Percentiles rank a stretch among this genome's conserved stretches.
Evolutionary conservation across 345 rosid genomes (phyloP).

Genomic region (Trapa incisa): DNA sequence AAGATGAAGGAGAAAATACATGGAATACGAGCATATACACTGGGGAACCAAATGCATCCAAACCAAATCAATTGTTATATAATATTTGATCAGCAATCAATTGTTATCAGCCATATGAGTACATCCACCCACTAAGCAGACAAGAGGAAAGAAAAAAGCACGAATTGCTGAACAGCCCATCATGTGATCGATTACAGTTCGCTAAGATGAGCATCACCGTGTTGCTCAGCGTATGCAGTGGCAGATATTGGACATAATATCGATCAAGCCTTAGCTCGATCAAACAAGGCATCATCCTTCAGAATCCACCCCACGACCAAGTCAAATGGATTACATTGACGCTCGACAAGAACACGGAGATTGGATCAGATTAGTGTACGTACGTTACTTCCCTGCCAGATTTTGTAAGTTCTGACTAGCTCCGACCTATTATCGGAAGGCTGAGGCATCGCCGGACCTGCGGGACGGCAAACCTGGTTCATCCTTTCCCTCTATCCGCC

Average conservation of each 20-base stretch:
- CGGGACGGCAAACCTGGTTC: neutral
- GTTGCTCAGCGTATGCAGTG: too few relatives aligned
- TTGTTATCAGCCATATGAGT: too few relatives aligned
- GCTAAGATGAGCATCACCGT: too few relatives aligned
- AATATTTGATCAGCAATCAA: too few relatives aligned
- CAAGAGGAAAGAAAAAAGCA: too few relatives aligned
- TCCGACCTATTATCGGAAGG: neutral
- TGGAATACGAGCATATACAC: neutral
- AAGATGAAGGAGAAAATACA: too few relatives aligned
- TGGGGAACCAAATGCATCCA: neutral
- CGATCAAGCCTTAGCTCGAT: too few relatives aligned
- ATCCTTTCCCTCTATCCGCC: neutral
- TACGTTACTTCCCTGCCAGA: conserved; percentile 7
- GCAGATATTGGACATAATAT: too few relatives aligned
- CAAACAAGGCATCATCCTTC: neutral
- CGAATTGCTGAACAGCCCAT: too few relatives aligned
- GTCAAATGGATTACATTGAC: neutral
- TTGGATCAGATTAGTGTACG: neutral
- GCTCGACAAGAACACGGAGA: neutral
- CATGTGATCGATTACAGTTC: too few relatives aligned
- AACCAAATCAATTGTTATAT: neutral
- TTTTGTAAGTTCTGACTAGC: conserved; percentile 2
- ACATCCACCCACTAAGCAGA: too few relatives aligned
- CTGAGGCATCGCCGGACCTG: neutral
- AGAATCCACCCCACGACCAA: neutral